Evolutionary conservation across 1,139 yeast genomes (phyloP), one percentile per base, ranked within the genome.

Genomic region (Debaryomycetaceae sp.): DNA sequence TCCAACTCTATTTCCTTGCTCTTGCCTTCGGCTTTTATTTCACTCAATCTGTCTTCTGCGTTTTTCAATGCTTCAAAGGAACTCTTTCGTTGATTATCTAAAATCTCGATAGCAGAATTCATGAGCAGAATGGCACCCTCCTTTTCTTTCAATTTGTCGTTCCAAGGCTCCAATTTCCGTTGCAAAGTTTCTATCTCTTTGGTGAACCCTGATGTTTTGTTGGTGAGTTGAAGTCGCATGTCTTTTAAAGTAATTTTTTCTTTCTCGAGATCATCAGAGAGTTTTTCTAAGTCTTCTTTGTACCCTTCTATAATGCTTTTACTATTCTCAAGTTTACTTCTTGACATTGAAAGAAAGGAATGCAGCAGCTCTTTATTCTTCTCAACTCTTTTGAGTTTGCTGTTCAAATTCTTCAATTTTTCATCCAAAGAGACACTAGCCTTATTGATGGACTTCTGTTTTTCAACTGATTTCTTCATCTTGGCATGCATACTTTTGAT

Each of bases 161-260:
- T 82, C 95, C 96, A 90, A 0, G 99, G 99, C 50, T 87, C 93
- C 6, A 90, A 66, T 49, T 83, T 72, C 7, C 73, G 74, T 56
- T 88, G 95, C 36, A 83, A 66, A 6, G 58, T 54, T 53, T 83
- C 88, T 43, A 89, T 83, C 56, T 85, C 75, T 17, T 74, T 75
- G 0, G 89, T 79, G 47, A 82, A 78, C 2, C 67, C 79, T 11
- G 83, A 76, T 0, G 95, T 93, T 58, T 89, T 88, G 43, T 81
- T 85, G 13, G 89, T 82, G 45, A 93, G 72, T 30, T 80, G 80
- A 8, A 73, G 57, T 56, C 93, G 81, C 17, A 91, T 83, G 35
- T 75, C 75, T 46, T 81, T 85, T 23, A 93, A 67, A 34, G 68
- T 71, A 0, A 59, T 59, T 47, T 78, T 80, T 58, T 91, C 97